Evolutionary conservation across 805 yeast genomes (phyloP), one percentile per base, ranked within the genome.

Genomic region (Debaryomyces maramus): DNA sequence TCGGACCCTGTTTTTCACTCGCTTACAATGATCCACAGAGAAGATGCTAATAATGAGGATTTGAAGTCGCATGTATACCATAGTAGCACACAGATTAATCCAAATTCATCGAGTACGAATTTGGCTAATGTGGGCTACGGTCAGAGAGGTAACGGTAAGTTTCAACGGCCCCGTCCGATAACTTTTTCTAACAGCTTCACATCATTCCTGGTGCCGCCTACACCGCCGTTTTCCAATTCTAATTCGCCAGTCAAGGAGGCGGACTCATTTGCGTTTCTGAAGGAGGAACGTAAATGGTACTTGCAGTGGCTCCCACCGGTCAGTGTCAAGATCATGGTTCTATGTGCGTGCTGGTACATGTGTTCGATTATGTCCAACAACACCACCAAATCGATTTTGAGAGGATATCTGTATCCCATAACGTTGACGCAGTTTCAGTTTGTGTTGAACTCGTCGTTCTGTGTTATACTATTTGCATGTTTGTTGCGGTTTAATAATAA

Each of bases 341-440:
- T 86, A 23, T 91, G 98, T 60, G 56, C 75, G 6, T 52, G 74
- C 26, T 91, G 98, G 98, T 91, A 91, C 64, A 55, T 79, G 21
- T 69, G 83, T 7, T 83, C 95, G 22, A 90, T 95, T 7, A 62
- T 90, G 6, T 85, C 96, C 2, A 84, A 83, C 49, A 88, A 88
- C 55, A 72, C 91, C 24, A 81, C 95, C 24, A 91, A 91, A 60
- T 68, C 81, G 34, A 88, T 91, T 34, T 67, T 91, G 44, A 77
- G 70, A 47, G 67, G 70, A 34, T 89, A 83, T 61, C 75, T 76
- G 32, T 86, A 81, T 58, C 97, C 99, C 1, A 80, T 89, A n/a
- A 83, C 96, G 0, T 74, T 93, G 41, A 88, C 97, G 1, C 89
- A 90, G 70, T 65, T 84, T 39, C 98, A 93, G 66, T 91, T 91